Conservation (phyloP, 139 green algal species). For the Chlorella sp. region DNA sequence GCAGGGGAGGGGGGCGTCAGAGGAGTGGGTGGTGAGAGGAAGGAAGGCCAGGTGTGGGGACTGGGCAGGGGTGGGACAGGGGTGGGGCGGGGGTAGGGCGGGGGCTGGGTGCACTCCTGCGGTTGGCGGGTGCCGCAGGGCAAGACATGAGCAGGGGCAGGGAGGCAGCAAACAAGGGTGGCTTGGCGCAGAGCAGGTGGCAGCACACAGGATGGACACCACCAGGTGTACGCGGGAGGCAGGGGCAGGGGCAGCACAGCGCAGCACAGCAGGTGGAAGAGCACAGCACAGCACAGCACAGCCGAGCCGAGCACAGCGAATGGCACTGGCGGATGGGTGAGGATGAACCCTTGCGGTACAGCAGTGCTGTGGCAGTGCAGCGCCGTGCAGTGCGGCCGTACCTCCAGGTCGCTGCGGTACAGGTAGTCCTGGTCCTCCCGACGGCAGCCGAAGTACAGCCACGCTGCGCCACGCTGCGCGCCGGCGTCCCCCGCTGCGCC, state of each 20-base stretch:
- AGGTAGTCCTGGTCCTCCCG: slow-evolving; percentile 77
- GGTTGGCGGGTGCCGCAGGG: too few relatives aligned
- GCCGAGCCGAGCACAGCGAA: not conserved
- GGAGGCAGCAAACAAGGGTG: not conserved
- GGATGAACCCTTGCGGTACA: not conserved
- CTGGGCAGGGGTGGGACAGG: too few relatives aligned
- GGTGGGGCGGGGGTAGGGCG: too few relatives aligned
- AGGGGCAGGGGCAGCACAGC: not conserved
- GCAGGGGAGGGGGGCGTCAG: too few relatives aligned
- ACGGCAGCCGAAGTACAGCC: slow-evolving; percentile 93
- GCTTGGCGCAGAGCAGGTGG: not conserved
- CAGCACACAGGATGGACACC: too few relatives aligned
- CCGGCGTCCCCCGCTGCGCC: not conserved
- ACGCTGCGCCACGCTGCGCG: slow-evolving; percentile 42
- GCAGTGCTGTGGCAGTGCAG: too few relatives aligned
- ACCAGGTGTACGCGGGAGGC: too few relatives aligned
- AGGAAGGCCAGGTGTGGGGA: too few relatives aligned
- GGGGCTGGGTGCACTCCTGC: too few relatives aligned
- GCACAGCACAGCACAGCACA: too few relatives aligned
- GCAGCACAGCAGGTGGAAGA: too few relatives aligned
- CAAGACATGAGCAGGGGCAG: too few relatives aligned
- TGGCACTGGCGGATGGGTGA: not conserved
- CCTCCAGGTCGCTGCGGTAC: slow-evolving; percentile 69
- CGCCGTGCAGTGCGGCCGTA: not conserved
- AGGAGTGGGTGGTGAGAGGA: not conserved